Percentiles rank a stretch among this genome's conserved stretches.
phyloP scores from a whole-genome alignment of 2,329 filamentous ascomycete genomes.

The Lasiodiplodia theobromae region DNA sequence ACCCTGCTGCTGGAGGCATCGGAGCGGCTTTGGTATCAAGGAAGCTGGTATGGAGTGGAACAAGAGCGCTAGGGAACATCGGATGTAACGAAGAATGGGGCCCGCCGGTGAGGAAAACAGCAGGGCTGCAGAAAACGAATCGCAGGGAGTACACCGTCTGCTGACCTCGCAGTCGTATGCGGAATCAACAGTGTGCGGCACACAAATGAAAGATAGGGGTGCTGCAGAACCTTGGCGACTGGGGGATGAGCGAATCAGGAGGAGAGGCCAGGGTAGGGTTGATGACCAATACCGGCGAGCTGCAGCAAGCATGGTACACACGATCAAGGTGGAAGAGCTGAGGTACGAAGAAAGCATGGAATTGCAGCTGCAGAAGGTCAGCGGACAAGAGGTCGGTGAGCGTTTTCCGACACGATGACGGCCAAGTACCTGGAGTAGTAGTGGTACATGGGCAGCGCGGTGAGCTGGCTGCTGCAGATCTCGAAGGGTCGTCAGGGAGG shows the following conservation, averaged over 20 bases:
- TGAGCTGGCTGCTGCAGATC: slow-evolving; percentile 1
- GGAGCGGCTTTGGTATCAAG: background rate
- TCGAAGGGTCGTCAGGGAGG: background rate
- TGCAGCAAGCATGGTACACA: background rate
- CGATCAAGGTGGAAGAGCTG: slow-evolving; percentile 1
- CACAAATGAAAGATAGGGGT: background rate
- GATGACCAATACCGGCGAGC: background rate
- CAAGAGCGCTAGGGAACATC: background rate
- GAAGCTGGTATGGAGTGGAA: background rate
- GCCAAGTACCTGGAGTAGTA: background rate
- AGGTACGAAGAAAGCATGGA: background rate
- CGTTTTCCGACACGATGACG: background rate
- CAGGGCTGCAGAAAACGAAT: background rate
- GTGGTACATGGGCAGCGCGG: background rate
- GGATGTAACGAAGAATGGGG: background rate
- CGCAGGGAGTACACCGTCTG: background rate
- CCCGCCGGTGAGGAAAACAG: background rate
- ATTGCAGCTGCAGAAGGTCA: slow-evolving; percentile 1
- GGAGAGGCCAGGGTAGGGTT: background rate
- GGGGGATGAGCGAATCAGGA: background rate
- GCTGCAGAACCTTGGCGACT: background rate
- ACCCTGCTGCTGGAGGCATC: background rate
- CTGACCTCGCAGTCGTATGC: background rate
- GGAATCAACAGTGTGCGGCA: background rate
- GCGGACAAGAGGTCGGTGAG: background rate